Conservation (phyloP, 1,284 basidiomycete species). For the Cryptococcus sp. region DNA sequence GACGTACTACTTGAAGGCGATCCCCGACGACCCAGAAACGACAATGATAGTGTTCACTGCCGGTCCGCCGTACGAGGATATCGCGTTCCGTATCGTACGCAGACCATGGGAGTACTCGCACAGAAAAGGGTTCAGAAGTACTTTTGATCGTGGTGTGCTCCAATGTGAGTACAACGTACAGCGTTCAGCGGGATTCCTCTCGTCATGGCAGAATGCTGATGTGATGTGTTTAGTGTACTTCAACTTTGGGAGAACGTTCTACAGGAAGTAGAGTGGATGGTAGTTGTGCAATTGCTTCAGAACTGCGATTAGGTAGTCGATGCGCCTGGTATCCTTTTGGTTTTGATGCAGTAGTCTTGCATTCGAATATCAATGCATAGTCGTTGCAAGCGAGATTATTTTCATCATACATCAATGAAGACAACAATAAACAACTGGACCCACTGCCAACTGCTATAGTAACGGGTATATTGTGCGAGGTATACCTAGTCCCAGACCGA, state of each 20-base stretch:
- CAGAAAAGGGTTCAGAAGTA: slow-evolving; percentile 58
- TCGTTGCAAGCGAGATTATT: no score
- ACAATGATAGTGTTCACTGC: slow-evolving; percentile 91
- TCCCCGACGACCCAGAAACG: slow-evolving; percentile 91
- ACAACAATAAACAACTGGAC: no score
- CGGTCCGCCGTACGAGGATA: slow-evolving; percentile 98
- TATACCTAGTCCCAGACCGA: no score
- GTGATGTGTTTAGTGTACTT: slow-evolving; percentile 43
- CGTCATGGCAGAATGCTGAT: background rate
- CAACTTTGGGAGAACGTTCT: slow-evolving; percentile 50
- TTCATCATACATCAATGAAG: no score
- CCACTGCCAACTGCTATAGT: no score
- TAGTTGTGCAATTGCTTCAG: background rate
- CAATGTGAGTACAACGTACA: slow-evolving; percentile 46
- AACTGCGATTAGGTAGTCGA: background rate
- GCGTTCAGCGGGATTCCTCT: background rate
- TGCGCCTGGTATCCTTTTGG: background rate
- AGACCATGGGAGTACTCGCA: slow-evolving; percentile 98
- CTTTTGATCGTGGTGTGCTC: slow-evolving; percentile 61
- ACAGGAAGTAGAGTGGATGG: slow-evolving; percentile 33
- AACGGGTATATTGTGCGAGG: no score
- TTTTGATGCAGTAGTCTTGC: no score
- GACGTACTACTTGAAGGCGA: slow-evolving; percentile 89
- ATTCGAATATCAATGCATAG: no score
- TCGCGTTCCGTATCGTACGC: slow-evolving; percentile 97